Evolutionary conservation across 371 early-diverging fungal species (phyloP).

Genomic region (Mucor indicus): DNA sequence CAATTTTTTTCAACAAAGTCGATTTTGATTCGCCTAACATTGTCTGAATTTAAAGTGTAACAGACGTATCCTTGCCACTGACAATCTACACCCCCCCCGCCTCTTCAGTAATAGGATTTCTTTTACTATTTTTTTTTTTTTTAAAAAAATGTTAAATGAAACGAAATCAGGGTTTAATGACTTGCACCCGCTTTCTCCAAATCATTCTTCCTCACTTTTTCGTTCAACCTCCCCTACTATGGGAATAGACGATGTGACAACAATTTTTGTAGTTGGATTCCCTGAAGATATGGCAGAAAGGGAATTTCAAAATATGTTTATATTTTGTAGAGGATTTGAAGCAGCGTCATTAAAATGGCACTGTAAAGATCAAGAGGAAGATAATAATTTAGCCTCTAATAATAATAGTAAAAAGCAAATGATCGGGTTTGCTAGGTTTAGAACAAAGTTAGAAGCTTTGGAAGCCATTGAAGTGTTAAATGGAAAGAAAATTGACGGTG

Average conservation of each 20-base stretch:
- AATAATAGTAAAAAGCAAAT: slow-evolving; percentile 70
- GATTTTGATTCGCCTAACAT: too few relatives aligned
- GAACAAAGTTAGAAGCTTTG: slow-evolving; percentile 79
- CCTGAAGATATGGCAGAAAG: slow-evolving; percentile 95
- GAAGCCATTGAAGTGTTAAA: slow-evolving; percentile 85
- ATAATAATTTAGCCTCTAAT: slow-evolving; percentile 22
- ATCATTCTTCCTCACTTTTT: not conserved
- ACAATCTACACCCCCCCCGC: too few relatives aligned
- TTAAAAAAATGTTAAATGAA: too few relatives aligned
- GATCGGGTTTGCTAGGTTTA: slow-evolving; percentile 95
- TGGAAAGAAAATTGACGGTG: slow-evolving; percentile 85
- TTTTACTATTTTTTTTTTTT: too few relatives aligned
- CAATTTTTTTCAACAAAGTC: too few relatives aligned
- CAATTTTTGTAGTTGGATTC: slow-evolving; percentile 96
- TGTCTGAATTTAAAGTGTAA: too few relatives aligned
- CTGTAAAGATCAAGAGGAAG: slow-evolving; percentile 58
- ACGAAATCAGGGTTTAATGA: too few relatives aligned
- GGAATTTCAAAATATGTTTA: slow-evolving; percentile 97
- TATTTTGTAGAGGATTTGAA: slow-evolving; percentile 90
- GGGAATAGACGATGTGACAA: slow-evolving; percentile 68
- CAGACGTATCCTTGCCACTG: too few relatives aligned
- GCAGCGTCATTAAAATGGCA: slow-evolving; percentile 89
- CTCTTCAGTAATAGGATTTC: too few relatives aligned
- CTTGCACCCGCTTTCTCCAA: too few relatives aligned
- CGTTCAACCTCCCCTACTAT: not conserved